Evolutionary conservation across 2,329 filamentous ascomycete genomes (phyloP).

Genomic region (Ophiostoma montium): DNA sequence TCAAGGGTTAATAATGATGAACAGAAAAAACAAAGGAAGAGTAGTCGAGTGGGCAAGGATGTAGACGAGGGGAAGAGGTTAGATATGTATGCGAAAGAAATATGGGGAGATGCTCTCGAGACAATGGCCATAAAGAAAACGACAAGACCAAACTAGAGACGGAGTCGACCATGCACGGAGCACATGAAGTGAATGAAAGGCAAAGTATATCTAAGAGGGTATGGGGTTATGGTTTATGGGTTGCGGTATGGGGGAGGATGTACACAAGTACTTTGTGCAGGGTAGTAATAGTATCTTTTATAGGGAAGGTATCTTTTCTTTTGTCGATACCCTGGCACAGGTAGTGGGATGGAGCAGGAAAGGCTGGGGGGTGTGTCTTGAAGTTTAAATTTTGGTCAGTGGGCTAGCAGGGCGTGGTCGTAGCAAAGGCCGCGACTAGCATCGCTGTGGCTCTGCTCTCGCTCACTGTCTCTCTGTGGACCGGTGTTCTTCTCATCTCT

Average conservation of each 20-base stretch:
- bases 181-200: not conserved
- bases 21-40: too few relatives aligned
- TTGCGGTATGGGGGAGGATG: not conserved
- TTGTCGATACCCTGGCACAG: not conserved
- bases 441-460: too few relatives aligned
- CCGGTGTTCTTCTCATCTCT: too few relatives aligned
- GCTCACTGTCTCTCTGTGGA: too few relatives aligned
- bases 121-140: not conserved
- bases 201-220: not conserved
- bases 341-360: not conserved
- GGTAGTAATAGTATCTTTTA: not conserved
- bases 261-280: conserved; percentile 1
- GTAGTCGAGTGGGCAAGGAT: too few relatives aligned
- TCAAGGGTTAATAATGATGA: too few relatives aligned
- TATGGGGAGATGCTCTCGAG: not conserved
- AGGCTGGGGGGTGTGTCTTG: not conserved
- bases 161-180: not conserved
- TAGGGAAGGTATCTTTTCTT: not conserved
- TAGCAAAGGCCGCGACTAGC: too few relatives aligned
- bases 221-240: not conserved
- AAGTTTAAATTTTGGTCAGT: not conserved
- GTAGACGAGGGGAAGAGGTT: not conserved
- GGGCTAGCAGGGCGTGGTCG: too few relatives aligned
- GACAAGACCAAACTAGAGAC: not conserved
- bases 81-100: not conserved